Conservation (phyloP, 2,329 filamentous ascomycete genomes). For the Thielaviopsis euricoi region DNA sequence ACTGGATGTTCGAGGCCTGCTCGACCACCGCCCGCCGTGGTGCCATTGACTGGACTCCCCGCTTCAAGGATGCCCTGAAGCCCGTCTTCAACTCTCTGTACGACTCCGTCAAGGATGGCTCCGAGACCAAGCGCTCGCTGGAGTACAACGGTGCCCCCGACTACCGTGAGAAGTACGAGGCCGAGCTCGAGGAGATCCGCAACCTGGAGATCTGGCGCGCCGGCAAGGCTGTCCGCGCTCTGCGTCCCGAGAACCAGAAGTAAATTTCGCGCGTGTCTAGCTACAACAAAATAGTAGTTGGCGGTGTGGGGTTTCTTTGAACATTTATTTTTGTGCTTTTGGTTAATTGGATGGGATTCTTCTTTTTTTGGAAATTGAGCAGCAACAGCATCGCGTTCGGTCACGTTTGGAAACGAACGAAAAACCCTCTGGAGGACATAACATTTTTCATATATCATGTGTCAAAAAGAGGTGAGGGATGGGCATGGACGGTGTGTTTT, state of each 20-base stretch:
- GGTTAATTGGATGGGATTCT: neutral
- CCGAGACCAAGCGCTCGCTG: constrained; percentile 89
- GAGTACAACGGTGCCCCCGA: constrained; percentile 93
- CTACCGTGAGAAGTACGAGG: constrained; percentile 94
- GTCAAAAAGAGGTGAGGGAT: neutral
- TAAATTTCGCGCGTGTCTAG: constrained; percentile 24
- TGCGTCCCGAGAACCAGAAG: constrained; percentile 77
- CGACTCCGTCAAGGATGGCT: constrained; percentile 76
- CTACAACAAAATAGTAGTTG: neutral
- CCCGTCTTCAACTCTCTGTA: constrained; percentile 97
- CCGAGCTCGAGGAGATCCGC: constrained; percentile 97
- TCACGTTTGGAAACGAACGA: neutral
- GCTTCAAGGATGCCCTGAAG: constrained; percentile 97
- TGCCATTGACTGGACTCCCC: constrained; percentile 95
- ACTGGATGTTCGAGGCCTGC: constrained; percentile 99
- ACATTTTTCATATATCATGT: neutral
- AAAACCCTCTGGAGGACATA: neutral
- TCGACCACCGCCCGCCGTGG: constrained; percentile 95
- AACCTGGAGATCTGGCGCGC: constrained; percentile 98
- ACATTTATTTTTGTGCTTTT: constrained; percentile 1
- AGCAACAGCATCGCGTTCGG: constrained; percentile 10
- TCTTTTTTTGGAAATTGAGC: constrained; percentile 1
- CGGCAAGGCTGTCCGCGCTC: constrained; percentile 85
- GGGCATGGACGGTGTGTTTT: constrained; percentile 6
- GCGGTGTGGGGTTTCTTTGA: neutral